Percentiles rank a stretch among this genome's conserved stretches.
Evolutionary conservation across 2,329 filamentous ascomycete genomes (phyloP).

Genomic region (Colletotrichum magnum): DNA sequence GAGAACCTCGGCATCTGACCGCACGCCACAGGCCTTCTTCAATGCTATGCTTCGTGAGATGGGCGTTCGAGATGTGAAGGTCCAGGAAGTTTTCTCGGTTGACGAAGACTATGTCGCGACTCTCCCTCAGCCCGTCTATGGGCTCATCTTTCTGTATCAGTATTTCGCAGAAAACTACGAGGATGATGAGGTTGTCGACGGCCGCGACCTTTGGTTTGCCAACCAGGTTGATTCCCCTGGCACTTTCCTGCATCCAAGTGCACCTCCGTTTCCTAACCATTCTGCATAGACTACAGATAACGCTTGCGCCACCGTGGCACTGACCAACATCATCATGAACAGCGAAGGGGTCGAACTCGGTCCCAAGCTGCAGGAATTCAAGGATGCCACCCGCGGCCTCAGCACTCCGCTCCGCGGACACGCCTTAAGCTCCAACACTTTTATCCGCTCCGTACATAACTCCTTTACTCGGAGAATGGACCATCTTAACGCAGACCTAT

Average conservation of each 20-base stretch:
- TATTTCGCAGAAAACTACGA: conserved; percentile 72
- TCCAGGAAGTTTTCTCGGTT: conserved; percentile 82
- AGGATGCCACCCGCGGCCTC: conserved; percentile 77
- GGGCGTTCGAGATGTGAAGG: conserved; percentile 79
- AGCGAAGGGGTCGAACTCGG: conserved; percentile 76
- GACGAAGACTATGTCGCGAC: conserved; percentile 75
- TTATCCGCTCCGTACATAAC: conserved; percentile 88
- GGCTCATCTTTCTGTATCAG: conserved; percentile 90
- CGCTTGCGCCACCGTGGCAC: conserved; percentile 91
- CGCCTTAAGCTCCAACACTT: conserved; percentile 79
- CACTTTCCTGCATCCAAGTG: not conserved
- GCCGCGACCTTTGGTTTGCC: conserved; percentile 86
- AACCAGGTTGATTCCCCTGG: conserved; percentile 76
- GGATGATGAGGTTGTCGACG: conserved; percentile 61
- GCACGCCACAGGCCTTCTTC: conserved; percentile 77
- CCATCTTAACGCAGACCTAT: conserved; percentile 79
- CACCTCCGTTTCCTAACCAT: not conserved
- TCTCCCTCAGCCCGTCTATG: conserved; percentile 82
- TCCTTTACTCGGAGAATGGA: conserved; percentile 87
- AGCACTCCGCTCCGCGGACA: conserved; percentile 82
- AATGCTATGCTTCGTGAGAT: conserved; percentile 86
- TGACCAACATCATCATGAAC: conserved; percentile 96
- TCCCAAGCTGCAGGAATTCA: conserved; percentile 79
- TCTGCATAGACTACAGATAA: conserved; percentile 78
- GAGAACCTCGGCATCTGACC: not conserved